phyloP scores from a whole-genome alignment of 257 asterid species.

The Paraleonurus japonicus region DNA sequence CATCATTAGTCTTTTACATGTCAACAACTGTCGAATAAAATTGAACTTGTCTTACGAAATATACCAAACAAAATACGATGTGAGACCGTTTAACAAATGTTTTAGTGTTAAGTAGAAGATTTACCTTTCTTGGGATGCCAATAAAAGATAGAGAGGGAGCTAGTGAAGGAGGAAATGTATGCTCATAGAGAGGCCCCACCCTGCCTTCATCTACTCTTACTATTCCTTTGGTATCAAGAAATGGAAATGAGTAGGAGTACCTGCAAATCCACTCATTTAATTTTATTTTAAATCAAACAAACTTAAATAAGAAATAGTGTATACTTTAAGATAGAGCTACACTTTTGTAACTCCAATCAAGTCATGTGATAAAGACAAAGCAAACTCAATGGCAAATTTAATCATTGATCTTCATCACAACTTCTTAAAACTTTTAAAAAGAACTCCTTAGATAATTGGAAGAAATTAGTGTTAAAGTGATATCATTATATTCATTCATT shows the following conservation, averaged over 20 bases:
- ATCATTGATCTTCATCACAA: neutral
- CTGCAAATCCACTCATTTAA: conserved; percentile 40
- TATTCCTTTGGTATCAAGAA: conserved; percentile 94
- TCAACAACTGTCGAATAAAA: neutral
- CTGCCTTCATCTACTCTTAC: conserved; percentile 69
- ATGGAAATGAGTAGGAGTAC: conserved; percentile 82
- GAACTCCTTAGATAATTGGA: neutral
- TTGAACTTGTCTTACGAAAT: neutral
- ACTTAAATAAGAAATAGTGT: conserved; percentile 10
- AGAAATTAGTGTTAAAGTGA: neutral
- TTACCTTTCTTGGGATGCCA: conserved; percentile 85
- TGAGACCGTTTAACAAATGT: neutral
- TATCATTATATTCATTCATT: no score
- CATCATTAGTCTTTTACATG: neutral
- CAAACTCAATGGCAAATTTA: neutral
- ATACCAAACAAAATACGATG: neutral
- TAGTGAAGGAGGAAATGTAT: conserved; percentile 81
- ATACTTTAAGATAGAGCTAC: conserved; percentile 23
- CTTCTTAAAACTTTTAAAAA: no score
- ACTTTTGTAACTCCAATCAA: conserved; percentile 14
- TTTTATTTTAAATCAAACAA: neutral
- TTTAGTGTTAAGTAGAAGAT: neutral
- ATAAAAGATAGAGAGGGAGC: conserved; percentile 84
- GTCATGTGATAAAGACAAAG: neutral
- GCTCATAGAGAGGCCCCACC: conserved; percentile 94